Percentiles rank a stretch among this genome's conserved stretches.
These are phyloP conservation scores for Carex cristatella DNA, from an alignment of 176 grass and related monocot species.

Conservation along the genomic window DNA sequence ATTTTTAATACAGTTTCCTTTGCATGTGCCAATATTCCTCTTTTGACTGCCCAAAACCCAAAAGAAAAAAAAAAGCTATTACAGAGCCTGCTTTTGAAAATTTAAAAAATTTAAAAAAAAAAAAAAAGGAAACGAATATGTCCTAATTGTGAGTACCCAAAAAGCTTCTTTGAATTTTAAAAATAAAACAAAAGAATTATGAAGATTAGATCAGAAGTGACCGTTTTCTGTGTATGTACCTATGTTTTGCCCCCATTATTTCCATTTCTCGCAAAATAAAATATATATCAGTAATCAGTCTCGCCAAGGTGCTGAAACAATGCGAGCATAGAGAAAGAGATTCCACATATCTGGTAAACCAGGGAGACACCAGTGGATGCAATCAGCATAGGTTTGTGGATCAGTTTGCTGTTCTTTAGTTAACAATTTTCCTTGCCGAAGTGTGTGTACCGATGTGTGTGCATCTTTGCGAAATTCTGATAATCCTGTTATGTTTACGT, in stretches of 20 bases:
- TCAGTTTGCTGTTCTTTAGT: slow-evolving; percentile 45
- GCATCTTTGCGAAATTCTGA: slow-evolving; percentile 66
- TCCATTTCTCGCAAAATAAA: not conserved
- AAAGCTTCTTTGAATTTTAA: slow-evolving; percentile 20
- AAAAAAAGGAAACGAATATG: slow-evolving; percentile 1
- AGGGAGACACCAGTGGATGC: slow-evolving; percentile 71
- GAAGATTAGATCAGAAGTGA: slow-evolving; percentile 14
- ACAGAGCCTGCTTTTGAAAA: slow-evolving; percentile 13
- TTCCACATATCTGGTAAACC: slow-evolving; percentile 65
- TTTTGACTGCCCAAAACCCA: slow-evolving; percentile 15
- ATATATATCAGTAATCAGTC: not conserved
- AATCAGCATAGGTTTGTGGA: slow-evolving; percentile 50
- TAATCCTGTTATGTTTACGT: slow-evolving; percentile 50
- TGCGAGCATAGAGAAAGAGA: slow-evolving; percentile 54
- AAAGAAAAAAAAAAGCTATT: slow-evolving; percentile 24
- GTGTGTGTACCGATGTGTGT: slow-evolving; percentile 65
- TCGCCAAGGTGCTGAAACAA: slow-evolving; percentile 29
- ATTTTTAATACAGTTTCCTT: not conserved
- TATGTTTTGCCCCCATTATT: not conserved
- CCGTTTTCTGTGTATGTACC: slow-evolving; percentile 16
- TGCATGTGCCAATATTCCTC: slow-evolving; percentile 23
- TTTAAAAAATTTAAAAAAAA: not conserved
- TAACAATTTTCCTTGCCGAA: slow-evolving; percentile 54
- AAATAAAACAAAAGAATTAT: slow-evolving; percentile 18
- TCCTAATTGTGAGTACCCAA: slow-evolving; percentile 23